A percentile compares a stretch with the other conserved stretches of the same genome.
phyloP scores from a whole-genome alignment of 495 filamentous ascomycete genomes.

The Clohesyomyces aquaticus region DNA sequence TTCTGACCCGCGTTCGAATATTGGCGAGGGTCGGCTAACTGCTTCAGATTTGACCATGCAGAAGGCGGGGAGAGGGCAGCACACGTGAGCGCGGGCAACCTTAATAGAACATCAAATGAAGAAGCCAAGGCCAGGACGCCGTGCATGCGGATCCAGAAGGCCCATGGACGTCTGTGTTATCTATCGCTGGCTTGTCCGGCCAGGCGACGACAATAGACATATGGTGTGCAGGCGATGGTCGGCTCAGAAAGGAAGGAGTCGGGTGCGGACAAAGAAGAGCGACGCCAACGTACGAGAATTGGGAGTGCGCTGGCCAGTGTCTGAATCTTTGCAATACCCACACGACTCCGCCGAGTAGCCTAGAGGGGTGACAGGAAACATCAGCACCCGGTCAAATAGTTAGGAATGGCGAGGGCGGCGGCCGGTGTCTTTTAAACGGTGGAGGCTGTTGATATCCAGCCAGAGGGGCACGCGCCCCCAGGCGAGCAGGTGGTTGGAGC shows the following conservation, averaged over 20 bases:
- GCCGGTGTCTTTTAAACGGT: conserved; percentile 11
- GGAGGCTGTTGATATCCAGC: conserved; percentile 27
- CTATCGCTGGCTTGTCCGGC: background rate
- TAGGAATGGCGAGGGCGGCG: conserved; percentile 10
- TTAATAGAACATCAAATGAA: conserved; percentile 20
- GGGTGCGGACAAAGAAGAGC: no score
- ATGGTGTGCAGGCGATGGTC: conserved; percentile 11
- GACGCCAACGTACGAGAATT: conserved; percentile 46
- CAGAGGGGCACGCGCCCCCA: conserved; percentile 34
- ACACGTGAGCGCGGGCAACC: conserved; percentile 22
- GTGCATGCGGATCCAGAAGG: background rate
- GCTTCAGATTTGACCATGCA: conserved; percentile 9
- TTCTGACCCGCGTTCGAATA: background rate
- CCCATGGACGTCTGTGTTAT: background rate
- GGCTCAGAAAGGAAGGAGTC: conserved; percentile 11
- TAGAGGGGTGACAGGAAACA: conserved; percentile 24
- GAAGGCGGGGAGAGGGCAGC: background rate
- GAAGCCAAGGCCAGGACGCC: background rate
- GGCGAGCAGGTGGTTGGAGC: conserved; percentile 35
- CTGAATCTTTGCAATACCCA: conserved; percentile 49
- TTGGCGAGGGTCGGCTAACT: conserved; percentile 3
- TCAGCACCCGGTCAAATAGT: conserved; percentile 30
- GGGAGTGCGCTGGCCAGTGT: conserved; percentile 46
- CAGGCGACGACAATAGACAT: background rate
- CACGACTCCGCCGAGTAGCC: conserved; percentile 48